Conservation (phyloP, 2,329 filamentous ascomycete species). For the Knoxdaviesia capensis region DNA sequence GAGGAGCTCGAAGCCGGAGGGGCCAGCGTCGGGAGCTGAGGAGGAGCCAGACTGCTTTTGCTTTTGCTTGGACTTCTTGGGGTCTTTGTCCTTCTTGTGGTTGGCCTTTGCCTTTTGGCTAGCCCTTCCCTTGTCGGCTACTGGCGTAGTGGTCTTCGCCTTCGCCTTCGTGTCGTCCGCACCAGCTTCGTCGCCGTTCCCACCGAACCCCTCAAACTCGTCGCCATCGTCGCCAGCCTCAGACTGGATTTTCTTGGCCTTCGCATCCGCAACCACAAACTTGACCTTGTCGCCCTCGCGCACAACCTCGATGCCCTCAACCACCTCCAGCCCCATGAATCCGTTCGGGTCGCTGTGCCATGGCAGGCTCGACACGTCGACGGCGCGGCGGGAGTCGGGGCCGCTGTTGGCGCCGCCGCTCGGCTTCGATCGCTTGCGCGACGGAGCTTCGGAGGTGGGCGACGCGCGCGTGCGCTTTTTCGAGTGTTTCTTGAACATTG, state of each 20-base stretch:
- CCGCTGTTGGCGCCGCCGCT: no score
- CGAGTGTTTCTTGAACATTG: no score
- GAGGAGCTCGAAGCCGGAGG: conserved; percentile 13
- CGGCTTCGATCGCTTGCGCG: no score
- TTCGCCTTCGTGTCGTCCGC: conserved; percentile 12
- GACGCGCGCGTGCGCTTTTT: no score
- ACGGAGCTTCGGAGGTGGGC: no score
- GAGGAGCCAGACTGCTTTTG: conserved; percentile 5
- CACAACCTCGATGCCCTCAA: conserved; percentile 78
- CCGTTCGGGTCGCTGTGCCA: conserved; percentile 76
- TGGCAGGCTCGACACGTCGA: conserved; percentile 26
- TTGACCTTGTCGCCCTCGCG: conserved; percentile 37
- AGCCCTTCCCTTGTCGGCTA: conserved; percentile 9
- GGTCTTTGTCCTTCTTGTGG: conserved; percentile 9
- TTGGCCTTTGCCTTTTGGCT: conserved; percentile 12
- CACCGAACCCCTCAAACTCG: conserved; percentile 42
- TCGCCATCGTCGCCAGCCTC: conserved; percentile 19
- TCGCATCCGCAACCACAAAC: conserved; percentile 25
- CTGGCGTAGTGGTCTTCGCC: conserved; percentile 3
- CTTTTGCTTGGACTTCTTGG: conserved; percentile 15
- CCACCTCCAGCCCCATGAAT: conserved; percentile 79
- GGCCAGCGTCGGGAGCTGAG: conserved; percentile 10
- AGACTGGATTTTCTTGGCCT: conserved; percentile 4
- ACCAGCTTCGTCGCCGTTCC: conserved; percentile 21
- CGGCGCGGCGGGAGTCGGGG: conserved; percentile 7